A percentile compares a stretch with the other conserved stretches of the same genome.
These are phyloP conservation scores for Hypericum androsaemum DNA, from an alignment of 345 rosid genomes.

Conservation along the genomic window DNA sequence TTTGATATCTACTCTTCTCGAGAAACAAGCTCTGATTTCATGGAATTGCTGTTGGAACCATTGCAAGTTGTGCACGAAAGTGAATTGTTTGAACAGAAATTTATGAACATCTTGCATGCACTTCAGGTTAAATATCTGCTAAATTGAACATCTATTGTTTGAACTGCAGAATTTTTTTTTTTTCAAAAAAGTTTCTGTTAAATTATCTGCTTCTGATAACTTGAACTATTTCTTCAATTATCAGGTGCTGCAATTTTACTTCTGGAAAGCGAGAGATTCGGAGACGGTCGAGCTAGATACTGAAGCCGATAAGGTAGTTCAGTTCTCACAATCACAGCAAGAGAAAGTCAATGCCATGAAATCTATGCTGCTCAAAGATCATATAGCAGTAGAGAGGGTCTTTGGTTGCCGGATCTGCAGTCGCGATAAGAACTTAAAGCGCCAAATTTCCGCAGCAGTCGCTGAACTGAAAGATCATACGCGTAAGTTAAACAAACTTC, in stretches of 20 bases:
- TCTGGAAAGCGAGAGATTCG: conserved; percentile 41
- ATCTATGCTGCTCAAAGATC: conserved; percentile 31
- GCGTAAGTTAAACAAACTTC: conserved; percentile 27
- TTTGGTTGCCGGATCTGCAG: conserved; percentile 12
- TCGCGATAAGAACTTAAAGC: conserved; percentile 2
- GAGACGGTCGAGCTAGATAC: conserved; percentile 5
- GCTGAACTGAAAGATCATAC: conserved; percentile 41
- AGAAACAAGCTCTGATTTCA: conserved; percentile 25
- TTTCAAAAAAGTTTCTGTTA: not conserved
- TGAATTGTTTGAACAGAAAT: conserved; percentile 32
- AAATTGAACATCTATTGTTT: not conserved
- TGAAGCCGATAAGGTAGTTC: conserved; percentile 15
- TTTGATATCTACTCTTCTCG: conserved; percentile 34
- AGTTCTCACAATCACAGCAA: conserved; percentile 32
- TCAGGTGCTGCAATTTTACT: conserved; percentile 58
- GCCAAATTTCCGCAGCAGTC: conserved; percentile 30
- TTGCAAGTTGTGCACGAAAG: conserved; percentile 51
- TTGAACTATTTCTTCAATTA: not conserved
- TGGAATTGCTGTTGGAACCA: conserved; percentile 36
- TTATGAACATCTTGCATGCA: conserved; percentile 56
- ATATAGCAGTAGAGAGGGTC: conserved; percentile 20
- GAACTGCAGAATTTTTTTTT: not conserved
- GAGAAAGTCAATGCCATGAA: conserved; percentile 29
- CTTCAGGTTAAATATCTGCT: conserved; percentile 51
- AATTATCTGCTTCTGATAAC: no score